A percentile compares a stretch with the other conserved stretches of the same genome.
Conservation (phyloP, 768 basidiomycete genomes). For the Crassisporium funariophilum region DNA sequence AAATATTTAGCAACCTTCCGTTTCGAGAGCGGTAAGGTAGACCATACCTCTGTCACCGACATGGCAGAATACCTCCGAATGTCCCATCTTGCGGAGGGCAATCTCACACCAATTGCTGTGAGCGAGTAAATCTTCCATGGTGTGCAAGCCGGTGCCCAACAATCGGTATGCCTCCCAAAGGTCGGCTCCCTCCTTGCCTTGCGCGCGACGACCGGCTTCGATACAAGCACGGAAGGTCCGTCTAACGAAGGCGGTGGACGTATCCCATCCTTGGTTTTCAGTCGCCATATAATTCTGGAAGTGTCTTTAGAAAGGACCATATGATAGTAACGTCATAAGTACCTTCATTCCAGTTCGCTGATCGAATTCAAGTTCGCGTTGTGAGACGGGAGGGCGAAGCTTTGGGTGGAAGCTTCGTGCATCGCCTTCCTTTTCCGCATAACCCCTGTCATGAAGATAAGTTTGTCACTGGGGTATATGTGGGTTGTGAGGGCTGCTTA, state of each 20-base stretch:
- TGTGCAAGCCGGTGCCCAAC: conserved; percentile 68
- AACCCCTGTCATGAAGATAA: too few species aligned
- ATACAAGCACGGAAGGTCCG: conserved; percentile 68
- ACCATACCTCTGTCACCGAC: conserved; percentile 64
- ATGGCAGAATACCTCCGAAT: conserved; percentile 75
- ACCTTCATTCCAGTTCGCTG: conserved; percentile 81
- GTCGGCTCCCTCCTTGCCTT: conserved; percentile 54
- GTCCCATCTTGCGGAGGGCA: conserved; percentile 67
- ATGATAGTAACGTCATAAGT: not conserved
- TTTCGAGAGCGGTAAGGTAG: not conserved
- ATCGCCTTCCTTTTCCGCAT: conserved; percentile 69
- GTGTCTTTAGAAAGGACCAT: not conserved
- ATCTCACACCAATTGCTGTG: conserved; percentile 85
- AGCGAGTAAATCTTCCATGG: conserved; percentile 74
- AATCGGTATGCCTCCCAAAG: conserved; percentile 71
- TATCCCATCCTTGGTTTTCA: conserved; percentile 68
- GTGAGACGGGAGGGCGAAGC: conserved; percentile 73
- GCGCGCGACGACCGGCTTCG: conserved; percentile 59
- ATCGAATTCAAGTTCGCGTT: conserved; percentile 76
- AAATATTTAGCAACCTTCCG: conserved; percentile 7
- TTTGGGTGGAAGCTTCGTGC: conserved; percentile 70
- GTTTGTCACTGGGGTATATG: too few species aligned
- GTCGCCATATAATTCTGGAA: conserved; percentile 78
- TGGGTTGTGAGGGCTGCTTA: conserved; percentile 23
- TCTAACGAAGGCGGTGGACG: conserved; percentile 68